A percentile compares a stretch with the other conserved stretches of the same genome.
Conservation (phyloP, 306 rosid species). For the Astragalus membranaceus region DNA sequence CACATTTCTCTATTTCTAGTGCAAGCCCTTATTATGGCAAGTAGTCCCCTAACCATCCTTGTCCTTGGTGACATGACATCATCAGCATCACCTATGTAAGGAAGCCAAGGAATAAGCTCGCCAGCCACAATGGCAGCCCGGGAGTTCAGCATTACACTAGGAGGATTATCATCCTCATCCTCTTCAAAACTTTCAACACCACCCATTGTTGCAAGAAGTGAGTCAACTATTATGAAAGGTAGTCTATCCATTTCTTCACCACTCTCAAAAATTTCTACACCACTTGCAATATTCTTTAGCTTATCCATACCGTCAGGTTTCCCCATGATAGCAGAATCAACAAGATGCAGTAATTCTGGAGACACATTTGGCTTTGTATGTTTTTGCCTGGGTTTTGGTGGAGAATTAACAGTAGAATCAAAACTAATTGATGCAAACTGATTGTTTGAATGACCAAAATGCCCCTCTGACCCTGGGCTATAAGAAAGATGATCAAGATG, state of each 20-base stretch:
- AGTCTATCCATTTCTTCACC: constrained; percentile 68
- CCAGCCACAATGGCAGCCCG: constrained; percentile 97
- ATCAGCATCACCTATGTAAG: constrained; percentile 67
- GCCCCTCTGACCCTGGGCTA: constrained; percentile 48
- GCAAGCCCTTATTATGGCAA: constrained; percentile 89
- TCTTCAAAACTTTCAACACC: constrained; percentile 99
- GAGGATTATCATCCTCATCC: constrained; percentile 89
- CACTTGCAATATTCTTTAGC: constrained; percentile 79
- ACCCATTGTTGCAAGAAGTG: constrained; percentile 98
- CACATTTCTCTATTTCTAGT: constrained; percentile 99
- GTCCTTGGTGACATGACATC: constrained; percentile 87
- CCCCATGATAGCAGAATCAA: constrained; percentile 99
- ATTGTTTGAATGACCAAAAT: constrained; percentile 31
- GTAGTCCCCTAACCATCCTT: constrained; percentile 90
- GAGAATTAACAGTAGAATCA: constrained; percentile 60
- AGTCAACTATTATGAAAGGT: constrained; percentile 80
- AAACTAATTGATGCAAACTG: constrained; percentile 48
- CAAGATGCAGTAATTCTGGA: constrained; percentile 91
- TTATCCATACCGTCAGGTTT: constrained; percentile 89
- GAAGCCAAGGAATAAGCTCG: constrained; percentile 94
- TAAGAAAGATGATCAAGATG: constrained; percentile 38
- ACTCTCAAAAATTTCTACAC: constrained; percentile 63
- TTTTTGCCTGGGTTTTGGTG: constrained; percentile 60
- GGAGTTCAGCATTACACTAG: constrained; percentile 95
- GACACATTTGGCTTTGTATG: constrained; percentile 78